These are phyloP conservation scores for Dioscorea cayenensis DNA, from an alignment of 116 monocot species.

Conservation along the genomic window DNA sequence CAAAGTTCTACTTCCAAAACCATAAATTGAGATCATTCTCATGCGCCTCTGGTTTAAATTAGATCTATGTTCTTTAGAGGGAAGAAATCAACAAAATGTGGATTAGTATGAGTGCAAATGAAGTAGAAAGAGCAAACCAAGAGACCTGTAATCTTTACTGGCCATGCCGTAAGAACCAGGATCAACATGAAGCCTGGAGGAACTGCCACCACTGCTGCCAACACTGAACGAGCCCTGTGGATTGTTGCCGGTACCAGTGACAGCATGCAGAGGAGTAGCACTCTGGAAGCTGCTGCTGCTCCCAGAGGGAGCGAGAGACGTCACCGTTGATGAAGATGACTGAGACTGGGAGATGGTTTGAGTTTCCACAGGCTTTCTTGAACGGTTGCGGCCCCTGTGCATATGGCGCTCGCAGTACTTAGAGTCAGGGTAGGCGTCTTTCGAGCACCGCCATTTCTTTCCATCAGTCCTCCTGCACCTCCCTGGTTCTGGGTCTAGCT, in stretches of 20 bases:
- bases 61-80: no score
- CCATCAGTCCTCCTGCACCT: conserved; percentile 84
- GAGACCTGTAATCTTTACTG: conserved; percentile 44
- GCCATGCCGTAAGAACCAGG: conserved; percentile 29
- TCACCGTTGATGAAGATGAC: conserved; percentile 33
- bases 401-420: conserved; percentile 98
- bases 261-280: conserved; percentile 19
- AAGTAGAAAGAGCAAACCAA: not conserved
- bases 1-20: not conserved
- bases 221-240: not conserved
- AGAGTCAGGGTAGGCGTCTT: conserved; percentile 76
- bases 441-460: conserved; percentile 92
- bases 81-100: no score
- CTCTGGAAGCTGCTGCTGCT: conserved; percentile 30
- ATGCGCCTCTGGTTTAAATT: not conserved
- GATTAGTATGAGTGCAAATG: no score
- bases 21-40: not conserved
- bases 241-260: conserved; percentile 7
- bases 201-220: not conserved
- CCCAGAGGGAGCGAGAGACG: conserved; percentile 8
- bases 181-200: conserved; percentile 47
- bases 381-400: conserved; percentile 92
- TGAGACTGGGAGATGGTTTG: conserved; percentile 35
- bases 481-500: conserved; percentile 79
- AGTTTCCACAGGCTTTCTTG: conserved; percentile 99